These are phyloP conservation scores for Chytridium lagenaria DNA, from an alignment of 371 early-diverging fungal genomes.

Conservation along the genomic window DNA sequence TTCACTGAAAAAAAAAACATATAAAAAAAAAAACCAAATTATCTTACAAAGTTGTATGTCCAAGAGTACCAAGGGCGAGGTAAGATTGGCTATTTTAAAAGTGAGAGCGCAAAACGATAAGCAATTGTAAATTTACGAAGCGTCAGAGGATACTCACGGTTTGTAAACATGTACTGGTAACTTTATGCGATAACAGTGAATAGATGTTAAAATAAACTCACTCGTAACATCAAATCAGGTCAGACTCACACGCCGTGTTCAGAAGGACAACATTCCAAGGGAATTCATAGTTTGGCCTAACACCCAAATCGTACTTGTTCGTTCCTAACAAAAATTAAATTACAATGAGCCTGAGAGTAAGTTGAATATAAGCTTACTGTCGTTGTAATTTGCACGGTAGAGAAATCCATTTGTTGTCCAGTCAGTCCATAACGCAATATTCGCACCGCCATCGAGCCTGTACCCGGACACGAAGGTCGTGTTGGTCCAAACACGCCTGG, in stretches of 20 bases:
- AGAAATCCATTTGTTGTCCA: slow-evolving; percentile 7
- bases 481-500: slow-evolving; percentile 9
- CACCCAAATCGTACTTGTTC: background rate
- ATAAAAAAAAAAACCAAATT: no score
- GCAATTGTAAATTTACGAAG: background rate
- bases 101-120: background rate
- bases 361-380: background rate
- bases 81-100: no score
- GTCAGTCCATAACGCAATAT: background rate
- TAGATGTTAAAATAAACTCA: background rate
- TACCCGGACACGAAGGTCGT: slow-evolving; percentile 2
- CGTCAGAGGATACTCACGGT: slow-evolving; percentile 4
- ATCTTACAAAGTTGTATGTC: slow-evolving; percentile 13
- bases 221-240: background rate
- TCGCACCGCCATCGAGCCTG: background rate
- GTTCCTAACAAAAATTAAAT: background rate
- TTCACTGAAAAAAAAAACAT: no score
- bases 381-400: background rate
- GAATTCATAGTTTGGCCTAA: background rate
- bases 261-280: slow-evolving; percentile 12
- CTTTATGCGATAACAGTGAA: background rate
- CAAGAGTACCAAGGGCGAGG: slow-evolving; percentile 18
- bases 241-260: slow-evolving; percentile 9
- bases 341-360: background rate
- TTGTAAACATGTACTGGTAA: slow-evolving; percentile 13